phyloP scores from a whole-genome alignment of 2,329 filamentous ascomycete species.

The Phialophora expanda region DNA sequence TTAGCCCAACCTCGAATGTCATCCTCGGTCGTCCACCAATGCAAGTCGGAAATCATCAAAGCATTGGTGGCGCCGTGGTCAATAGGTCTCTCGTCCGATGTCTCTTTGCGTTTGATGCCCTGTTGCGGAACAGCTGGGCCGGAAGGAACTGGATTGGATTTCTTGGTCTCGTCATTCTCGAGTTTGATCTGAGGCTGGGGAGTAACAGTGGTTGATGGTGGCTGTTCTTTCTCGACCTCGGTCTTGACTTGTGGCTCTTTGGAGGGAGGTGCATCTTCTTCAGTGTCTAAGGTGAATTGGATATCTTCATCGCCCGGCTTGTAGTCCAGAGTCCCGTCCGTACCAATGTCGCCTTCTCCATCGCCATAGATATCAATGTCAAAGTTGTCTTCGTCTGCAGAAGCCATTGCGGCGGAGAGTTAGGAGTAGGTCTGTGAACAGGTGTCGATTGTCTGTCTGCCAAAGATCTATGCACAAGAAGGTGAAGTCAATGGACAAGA shows the following conservation, averaged over 20 bases:
- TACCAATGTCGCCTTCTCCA: constrained; percentile 49
- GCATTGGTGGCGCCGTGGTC: constrained; percentile 70
- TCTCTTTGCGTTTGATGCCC: constrained; percentile 67
- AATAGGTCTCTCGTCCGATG: constrained; percentile 59
- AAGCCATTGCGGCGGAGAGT: constrained; percentile 47
- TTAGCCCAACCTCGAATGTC: constrained; percentile 87
- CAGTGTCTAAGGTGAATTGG: constrained; percentile 21
- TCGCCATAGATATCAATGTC: constrained; percentile 74
- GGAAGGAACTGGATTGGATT: constrained; percentile 9
- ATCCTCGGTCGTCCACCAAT: constrained; percentile 97
- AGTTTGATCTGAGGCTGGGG: constrained; percentile 5
- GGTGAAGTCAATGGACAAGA: constrained; percentile 28
- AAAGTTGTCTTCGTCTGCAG: constrained; percentile 69
- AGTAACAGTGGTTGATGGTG: constrained; percentile 1
- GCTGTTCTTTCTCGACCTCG: constrained; percentile 17
- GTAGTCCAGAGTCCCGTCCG: constrained; percentile 50
- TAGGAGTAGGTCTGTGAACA: constrained; percentile 11
- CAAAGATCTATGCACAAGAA: constrained; percentile 32
- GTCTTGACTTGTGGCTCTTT: constrained; percentile 11
- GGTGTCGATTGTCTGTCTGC: constrained; percentile 35
- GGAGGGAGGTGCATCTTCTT: constrained; percentile 16
- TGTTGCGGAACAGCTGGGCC: constrained; percentile 54
- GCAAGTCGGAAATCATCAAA: constrained; percentile 83
- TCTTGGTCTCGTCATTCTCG: constrained; percentile 12
- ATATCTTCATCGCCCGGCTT: constrained; percentile 43